Evolutionary conservation across 2,329 filamentous ascomycete species (phyloP), one percentile per base, ranked within the genome.

Genomic region (Aspergillus ochraceoroseus): DNA sequence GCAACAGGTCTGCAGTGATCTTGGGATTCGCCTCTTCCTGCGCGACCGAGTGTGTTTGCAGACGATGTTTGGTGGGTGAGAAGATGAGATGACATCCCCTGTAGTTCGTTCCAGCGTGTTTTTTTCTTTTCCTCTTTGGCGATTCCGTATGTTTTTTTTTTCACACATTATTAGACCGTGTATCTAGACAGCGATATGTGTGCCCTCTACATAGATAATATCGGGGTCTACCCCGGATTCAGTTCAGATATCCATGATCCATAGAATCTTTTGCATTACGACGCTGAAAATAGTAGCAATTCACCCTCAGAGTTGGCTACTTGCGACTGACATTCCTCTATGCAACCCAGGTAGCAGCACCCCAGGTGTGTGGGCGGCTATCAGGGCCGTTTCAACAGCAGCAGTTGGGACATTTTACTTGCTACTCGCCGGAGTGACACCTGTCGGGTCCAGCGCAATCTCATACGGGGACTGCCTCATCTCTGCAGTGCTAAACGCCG

Each of bases 251-350:
- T 44, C 63, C 1, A 69, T 75, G 2, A 68, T 73, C 44, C n/a
- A n/a, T n/a, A n/a, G n/a, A n/a, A n/a, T n/a, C n/a, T n/a, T n/a
- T n/a, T n/a, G n/a, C n/a, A n/a, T n/a, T n/a, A n/a, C n/a, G n/a
- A n/a, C n/a, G n/a, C n/a, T n/a, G n/a, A n/a, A n/a, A n/a, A 70
- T 78, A 28, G 70, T 68, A 0, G 73, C 73, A 79, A 59, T 75
- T 73, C 50, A 79, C 80, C 59, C 73, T 78, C 30, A 75, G 74
- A 0, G 73, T 79, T 41, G 77, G 75, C 0, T 79, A 77, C 61
- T 65, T 78, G 0, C 76, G 77, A 1, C 70, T 75, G 20, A 79
- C 77, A 50, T 80, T 79, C 61, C 63, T 80, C 13, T 80, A 80
- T 59, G 76, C 74, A 43, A 72, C 76, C 1, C 76, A 80, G 52